Evolutionary conservation across 2,329 filamentous ascomycete species (phyloP), one percentile per base, ranked within the genome.

Genomic region (Fusarium praegraminearum): DNA sequence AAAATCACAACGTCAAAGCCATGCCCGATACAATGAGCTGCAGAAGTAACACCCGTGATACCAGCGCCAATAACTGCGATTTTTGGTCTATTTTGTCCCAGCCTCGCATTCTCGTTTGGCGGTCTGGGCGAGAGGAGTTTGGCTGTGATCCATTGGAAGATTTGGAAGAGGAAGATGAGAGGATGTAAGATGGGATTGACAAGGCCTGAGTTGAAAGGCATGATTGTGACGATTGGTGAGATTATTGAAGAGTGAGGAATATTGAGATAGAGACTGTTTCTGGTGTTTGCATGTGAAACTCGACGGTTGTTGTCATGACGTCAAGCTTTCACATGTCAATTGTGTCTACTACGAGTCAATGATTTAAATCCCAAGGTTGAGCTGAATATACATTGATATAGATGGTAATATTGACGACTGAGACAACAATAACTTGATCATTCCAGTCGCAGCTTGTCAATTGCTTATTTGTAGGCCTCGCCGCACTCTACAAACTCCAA

Each of bases 1-100:
- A 97, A 97, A 40, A 97, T 87, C 22, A 87, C 85, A 9, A 93
- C 91, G 67, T 96, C 92, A 71, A 95, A 95, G 45, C 93, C 93
- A 87, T 96, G 92, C 3, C 93, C 93, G 36, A 94, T 88, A 75
- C 92, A 94, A 77, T 97, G 93, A 2, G 92, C 89, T 1, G 93
- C 93, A 10, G 92, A 89, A 2, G 92, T 93, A 4, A 96, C 89
- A 6, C 93, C 87, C 0, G 87, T 96, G 57, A 97, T 83, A 3
- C 91, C 90, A 30, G 90, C 89, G 4, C 91, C 90, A 69, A 93
- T 89, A 33, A 93, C 83, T 4, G 90, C 91, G 58, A 93, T 84
- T 62, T 86, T 89, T 16, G 92, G 90, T 30, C 90, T 83, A 16
- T 65, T 65, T 0, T 36, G 35, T 15, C 81, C 80, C n/a, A 92